Base-by-base conservation (phyloP, 2,329 filamentous ascomycete species). In the Aspergillaceae sp. region DNA sequence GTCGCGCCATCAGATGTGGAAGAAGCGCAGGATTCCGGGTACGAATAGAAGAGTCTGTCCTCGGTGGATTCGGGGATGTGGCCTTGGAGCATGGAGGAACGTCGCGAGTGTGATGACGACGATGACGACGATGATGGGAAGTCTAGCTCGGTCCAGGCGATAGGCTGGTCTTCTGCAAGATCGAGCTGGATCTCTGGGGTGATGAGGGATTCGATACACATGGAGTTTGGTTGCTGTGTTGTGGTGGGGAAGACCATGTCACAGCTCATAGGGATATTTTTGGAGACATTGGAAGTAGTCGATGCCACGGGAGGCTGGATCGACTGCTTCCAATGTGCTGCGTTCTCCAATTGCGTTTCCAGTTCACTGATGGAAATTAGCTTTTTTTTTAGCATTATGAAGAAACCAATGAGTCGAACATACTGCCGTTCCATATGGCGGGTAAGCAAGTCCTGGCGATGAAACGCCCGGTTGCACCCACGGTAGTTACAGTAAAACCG, bases 371-470 rank as follows among this genome's bases (percentile, higher is more conserved):
- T 29, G 37, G 36, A 28, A 28, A 29, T 7, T 29, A 37, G 19
- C 19, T 19, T 19, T 19, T 19, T 19, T 19, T 19, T 58, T 40
- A 60, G 10, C 4, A 28, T 10, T 30, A 45, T 32, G 29, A 29
- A 33, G 5, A 5, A 6, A 34, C 10, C 11, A 35, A 11, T 9
- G 19, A 8, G 5, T 11, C 38, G 30, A 29, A 66, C 70, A 57
- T 58, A 74, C 72, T 75, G 72, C 65, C 71, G 66, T 54, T 74
- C 72, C 61, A 74, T 69, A 55, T 75, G 72, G 29, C 72, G 67
- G 32, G 68, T 60, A 40, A 74, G 61, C 40, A 75, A 57, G 57
- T 75, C 72, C 29, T 67, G 57, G 9, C 72, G 69, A 50, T 73
- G 71, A 50, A 75, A 75, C 26, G 69, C 65, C 51, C 73, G 74